Evolutionary conservation across 768 basidiomycete genomes (phyloP), one percentile per base, ranked within the genome.

Genomic region (Galerina sulciceps): DNA sequence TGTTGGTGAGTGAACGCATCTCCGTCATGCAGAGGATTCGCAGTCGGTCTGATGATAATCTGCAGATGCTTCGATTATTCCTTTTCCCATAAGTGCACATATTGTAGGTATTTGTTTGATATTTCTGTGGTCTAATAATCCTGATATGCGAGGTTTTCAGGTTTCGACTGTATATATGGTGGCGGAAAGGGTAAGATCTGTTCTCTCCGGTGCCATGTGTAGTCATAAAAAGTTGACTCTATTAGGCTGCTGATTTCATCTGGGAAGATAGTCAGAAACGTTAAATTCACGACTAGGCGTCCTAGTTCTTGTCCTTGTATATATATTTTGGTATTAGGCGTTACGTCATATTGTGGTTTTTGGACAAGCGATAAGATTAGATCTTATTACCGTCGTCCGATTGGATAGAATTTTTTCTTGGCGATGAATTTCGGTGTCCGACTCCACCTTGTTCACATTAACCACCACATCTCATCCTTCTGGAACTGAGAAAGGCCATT

Each of bases 71-170:
- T 71, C 71, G 0, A 69, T 75, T 13, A 72, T 75, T 47, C 72
- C 74, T 1, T 66, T 74, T 55, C 73, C 74, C 2, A 62, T 75
- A 23, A 73, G 73, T 53, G 66, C 72, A 1, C 72, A 73, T 61
- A 49, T 69, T 42, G 73, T 73, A 43, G 58, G 68, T 62, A n/a
- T 44, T n/a, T 22, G 4, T 9, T 23, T 15, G 14, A 31, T 50
- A 6, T 34, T 14, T n/a, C 8, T 40, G 37, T 18, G 18, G 23
- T 43, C 23, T 17, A 36, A 1, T 14, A 3, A 51, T 14, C 6
- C n/a, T 53, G 4, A 20, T 14, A 42, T 10, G 13, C 13, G 9
- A 13, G 5, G 40, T 67, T 65, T n/a, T 60, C 61, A 1, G 26
- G 26, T 31, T 31, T 70, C 72, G 0, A 68, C 69, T 13, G 63